phyloP scores from a whole-genome alignment of 768 basidiomycete species.

The Sarcodon sp. region DNA sequence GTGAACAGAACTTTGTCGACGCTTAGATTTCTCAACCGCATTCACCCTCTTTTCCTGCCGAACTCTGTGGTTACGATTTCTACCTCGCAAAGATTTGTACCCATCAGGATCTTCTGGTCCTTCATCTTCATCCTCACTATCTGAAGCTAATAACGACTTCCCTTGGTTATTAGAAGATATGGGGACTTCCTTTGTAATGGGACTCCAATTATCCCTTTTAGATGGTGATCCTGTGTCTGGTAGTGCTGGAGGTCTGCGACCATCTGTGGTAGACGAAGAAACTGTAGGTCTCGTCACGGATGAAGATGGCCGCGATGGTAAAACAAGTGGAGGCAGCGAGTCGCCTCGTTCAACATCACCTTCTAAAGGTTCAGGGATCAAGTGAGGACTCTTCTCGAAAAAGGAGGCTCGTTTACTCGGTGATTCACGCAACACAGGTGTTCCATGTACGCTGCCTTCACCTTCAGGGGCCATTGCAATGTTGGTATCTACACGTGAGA shows the following conservation, averaged over 20 bases:
- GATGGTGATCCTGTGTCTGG: neutral
- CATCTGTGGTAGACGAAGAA: neutral
- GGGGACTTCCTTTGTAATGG: slow-evolving; percentile 17
- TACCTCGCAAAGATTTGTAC: slow-evolving; percentile 2
- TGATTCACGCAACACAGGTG: slow-evolving; percentile 51
- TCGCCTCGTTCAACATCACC: slow-evolving; percentile 5
- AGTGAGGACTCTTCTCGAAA: slow-evolving; percentile 32
- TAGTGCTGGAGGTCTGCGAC: neutral
- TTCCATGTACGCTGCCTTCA: slow-evolving; percentile 4
- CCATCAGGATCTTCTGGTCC: slow-evolving; percentile 34
- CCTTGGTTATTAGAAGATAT: slow-evolving; percentile 32
- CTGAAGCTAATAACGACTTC: too few species aligned
- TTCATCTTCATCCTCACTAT: slow-evolving; percentile 18
- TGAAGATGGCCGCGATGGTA: neutral
- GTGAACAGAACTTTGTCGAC: slow-evolving; percentile 73
- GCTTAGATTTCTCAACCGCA: slow-evolving; percentile 20
- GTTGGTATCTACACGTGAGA: slow-evolving; percentile 7
- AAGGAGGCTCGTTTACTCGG: slow-evolving; percentile 64
- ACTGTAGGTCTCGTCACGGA: neutral
- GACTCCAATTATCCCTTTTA: slow-evolving; percentile 32
- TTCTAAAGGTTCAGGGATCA: slow-evolving; percentile 15
- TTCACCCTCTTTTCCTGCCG: slow-evolving; percentile 6
- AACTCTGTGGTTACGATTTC: too few species aligned
- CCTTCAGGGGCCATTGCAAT: slow-evolving; percentile 9
- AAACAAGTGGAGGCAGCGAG: neutral